Conservation (phyloP, 345 rosid genomes). For the Moricandia arvensis region DNA sequence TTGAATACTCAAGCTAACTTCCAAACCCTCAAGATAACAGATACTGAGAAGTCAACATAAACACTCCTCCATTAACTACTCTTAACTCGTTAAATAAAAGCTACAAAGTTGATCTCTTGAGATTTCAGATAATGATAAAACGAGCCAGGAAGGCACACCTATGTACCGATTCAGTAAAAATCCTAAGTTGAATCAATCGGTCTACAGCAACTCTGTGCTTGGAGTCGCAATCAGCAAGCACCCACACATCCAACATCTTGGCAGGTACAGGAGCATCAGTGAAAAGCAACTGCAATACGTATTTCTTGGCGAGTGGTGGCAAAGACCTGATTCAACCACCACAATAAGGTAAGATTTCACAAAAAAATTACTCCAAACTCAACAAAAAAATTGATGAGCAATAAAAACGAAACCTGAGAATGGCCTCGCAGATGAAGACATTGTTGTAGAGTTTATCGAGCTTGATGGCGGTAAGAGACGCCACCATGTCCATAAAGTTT, state of each 20-base stretch:
- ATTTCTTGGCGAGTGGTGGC: slow-evolving; percentile 90
- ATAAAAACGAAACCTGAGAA: slow-evolving; percentile 55
- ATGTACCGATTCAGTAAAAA: slow-evolving; percentile 53
- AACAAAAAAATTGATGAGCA: neutral
- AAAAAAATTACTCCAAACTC: too few relatives aligned
- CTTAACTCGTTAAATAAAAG: neutral
- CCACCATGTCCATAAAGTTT: slow-evolving; percentile 98
- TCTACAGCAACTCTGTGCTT: slow-evolving; percentile 87
- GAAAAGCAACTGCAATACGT: slow-evolving; percentile 69
- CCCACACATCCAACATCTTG: slow-evolving; percentile 71
- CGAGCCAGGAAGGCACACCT: neutral
- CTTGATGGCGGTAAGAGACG: slow-evolving; percentile 79
- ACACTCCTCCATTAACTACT: too few relatives aligned
- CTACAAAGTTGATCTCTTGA: neutral
- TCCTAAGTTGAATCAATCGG: slow-evolving; percentile 67
- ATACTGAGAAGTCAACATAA: neutral
- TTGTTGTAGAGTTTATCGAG: slow-evolving; percentile 78
- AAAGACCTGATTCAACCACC: slow-evolving; percentile 60
- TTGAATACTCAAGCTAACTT: too few relatives aligned
- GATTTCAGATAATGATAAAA: neutral
- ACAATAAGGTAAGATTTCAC: neutral
- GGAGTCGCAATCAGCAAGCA: slow-evolving; percentile 63
- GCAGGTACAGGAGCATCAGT: slow-evolving; percentile 50
- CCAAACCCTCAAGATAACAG: neutral
- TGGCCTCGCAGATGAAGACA: slow-evolving; percentile 87